Evolutionary conservation across 148 eudicot species (phyloP).

Genomic region (Rhododendron mucronatum): DNA sequence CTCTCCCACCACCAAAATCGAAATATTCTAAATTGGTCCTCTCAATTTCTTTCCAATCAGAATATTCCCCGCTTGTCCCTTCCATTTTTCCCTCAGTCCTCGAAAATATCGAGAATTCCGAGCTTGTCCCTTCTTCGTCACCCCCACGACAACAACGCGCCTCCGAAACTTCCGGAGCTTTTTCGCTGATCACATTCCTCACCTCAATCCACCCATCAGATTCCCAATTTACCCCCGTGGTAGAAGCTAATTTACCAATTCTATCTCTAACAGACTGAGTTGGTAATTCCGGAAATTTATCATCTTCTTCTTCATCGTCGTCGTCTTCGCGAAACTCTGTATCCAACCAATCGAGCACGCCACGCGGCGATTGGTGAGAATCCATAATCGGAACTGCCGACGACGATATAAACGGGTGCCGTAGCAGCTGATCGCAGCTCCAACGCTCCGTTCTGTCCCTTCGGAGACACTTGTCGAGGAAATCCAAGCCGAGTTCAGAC

Average conservation of each 20-base stretch:
- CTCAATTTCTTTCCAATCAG: conserved; percentile 2
- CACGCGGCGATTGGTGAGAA: conserved; percentile 41
- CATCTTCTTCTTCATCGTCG: conserved; percentile 22
- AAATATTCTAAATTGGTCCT: conserved; percentile 4
- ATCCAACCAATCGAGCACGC: conserved; percentile 49
- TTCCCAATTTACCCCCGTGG: conserved; percentile 57
- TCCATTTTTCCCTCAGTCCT: conserved; percentile 13
- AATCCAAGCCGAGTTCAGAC: conserved; percentile 44
- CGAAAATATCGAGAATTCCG: neutral
- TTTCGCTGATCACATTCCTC: conserved; percentile 22
- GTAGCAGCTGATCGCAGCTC: conserved; percentile 66
- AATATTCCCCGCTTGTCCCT: conserved; percentile 22
- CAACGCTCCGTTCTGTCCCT: conserved; percentile 43
- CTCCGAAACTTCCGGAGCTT: neutral
- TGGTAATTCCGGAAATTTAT: neutral
- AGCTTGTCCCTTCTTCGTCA: conserved; percentile 16
- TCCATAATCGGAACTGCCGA: conserved; percentile 9
- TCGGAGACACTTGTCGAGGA: conserved; percentile 55
- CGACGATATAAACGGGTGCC: conserved; percentile 50
- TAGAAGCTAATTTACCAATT: conserved; percentile 37
- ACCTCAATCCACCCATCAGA: conserved; percentile 65
- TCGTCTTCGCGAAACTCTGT: conserved; percentile 28
- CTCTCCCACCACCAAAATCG: neutral
- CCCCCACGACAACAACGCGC: neutral
- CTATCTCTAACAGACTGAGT: conserved; percentile 16